Conservation (phyloP, 805 yeast species). For the Ogataea trehalophila region DNA sequence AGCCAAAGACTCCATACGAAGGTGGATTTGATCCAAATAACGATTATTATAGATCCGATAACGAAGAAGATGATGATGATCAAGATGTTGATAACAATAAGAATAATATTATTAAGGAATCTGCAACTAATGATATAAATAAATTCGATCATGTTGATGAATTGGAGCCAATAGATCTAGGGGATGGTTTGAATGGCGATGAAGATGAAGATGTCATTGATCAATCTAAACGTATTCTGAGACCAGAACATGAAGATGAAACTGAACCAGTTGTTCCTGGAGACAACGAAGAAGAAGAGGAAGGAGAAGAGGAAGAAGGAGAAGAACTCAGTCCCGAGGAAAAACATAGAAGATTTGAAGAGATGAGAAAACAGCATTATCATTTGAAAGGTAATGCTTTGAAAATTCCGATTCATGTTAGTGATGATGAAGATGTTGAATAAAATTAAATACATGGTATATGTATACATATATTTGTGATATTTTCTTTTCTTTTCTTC, state of each 20-base stretch:
- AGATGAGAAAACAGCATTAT: slow-evolving; percentile 75
- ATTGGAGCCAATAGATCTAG: slow-evolving; percentile 22
- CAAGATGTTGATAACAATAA: slow-evolving; percentile 35
- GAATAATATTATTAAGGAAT: no score
- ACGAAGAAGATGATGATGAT: slow-evolving; percentile 44
- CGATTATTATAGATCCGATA: slow-evolving; percentile 71
- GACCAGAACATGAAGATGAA: neutral
- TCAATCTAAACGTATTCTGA: no score
- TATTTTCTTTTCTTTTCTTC: neutral
- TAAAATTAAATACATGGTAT: neutral
- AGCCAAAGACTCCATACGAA: slow-evolving; percentile 93
- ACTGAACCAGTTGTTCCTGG: neutral
- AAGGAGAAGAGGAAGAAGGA: slow-evolving; percentile 29
- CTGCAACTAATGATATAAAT: slow-evolving; percentile 35
- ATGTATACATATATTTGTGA: neutral
- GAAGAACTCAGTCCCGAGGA: slow-evolving; percentile 35
- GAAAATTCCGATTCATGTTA: slow-evolving; percentile 34
- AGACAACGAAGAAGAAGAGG: slow-evolving; percentile 25
- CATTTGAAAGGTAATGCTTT: slow-evolving; percentile 51
- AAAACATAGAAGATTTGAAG: slow-evolving; percentile 66
- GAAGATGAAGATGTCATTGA: neutral
- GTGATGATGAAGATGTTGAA: slow-evolving; percentile 29
- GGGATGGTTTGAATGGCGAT: slow-evolving; percentile 31
- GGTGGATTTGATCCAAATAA: slow-evolving; percentile 82
- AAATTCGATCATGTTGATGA: slow-evolving; percentile 25